Conservation (phyloP, 1,139 yeast genomes). For the Hyphopichia wangnamkhiaoensis region DNA sequence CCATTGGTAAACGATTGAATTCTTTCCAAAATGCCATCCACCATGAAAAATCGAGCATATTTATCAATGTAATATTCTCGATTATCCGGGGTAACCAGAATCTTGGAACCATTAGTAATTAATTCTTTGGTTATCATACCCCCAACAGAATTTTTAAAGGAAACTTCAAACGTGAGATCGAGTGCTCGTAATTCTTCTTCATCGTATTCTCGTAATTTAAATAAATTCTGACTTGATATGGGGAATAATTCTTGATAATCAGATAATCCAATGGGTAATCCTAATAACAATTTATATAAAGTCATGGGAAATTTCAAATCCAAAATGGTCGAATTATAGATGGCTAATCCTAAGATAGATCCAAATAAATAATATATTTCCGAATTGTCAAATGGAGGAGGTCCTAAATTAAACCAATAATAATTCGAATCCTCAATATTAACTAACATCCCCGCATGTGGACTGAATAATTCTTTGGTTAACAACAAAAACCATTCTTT, state of each 20-base stretch:
- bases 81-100: conserved; percentile 57
- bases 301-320: conserved; percentile 78
- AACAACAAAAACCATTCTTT: conserved; percentile 90
- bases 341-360: conserved; percentile 82
- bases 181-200: conserved; percentile 27
- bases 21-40: conserved; percentile 53
- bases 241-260: conserved; percentile 76
- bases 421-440: conserved; percentile 68
- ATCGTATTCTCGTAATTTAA: conserved; percentile 49
- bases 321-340: conserved; percentile 84
- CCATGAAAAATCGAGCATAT: conserved; percentile 62
- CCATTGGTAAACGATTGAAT: conserved; percentile 66
- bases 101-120: conserved; percentile 54
- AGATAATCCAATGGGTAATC: conserved; percentile 52
- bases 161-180: conserved; percentile 40
- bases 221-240: conserved; percentile 57
- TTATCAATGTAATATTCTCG: conserved; percentile 59
- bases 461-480: conserved; percentile 67
- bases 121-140: conserved; percentile 47
- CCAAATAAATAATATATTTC: conserved; percentile 78
- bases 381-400: conserved; percentile 35
- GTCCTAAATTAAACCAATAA: conserved; percentile 69
- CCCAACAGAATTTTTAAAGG: conserved; percentile 41
- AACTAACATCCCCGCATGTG: conserved; percentile 60
- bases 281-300: conserved; percentile 71